A percentile compares a stretch with the other conserved stretches of the same genome.
Conservation (phyloP, 202 grass and related monocot genomes). For the Musa balbisiana region DNA sequence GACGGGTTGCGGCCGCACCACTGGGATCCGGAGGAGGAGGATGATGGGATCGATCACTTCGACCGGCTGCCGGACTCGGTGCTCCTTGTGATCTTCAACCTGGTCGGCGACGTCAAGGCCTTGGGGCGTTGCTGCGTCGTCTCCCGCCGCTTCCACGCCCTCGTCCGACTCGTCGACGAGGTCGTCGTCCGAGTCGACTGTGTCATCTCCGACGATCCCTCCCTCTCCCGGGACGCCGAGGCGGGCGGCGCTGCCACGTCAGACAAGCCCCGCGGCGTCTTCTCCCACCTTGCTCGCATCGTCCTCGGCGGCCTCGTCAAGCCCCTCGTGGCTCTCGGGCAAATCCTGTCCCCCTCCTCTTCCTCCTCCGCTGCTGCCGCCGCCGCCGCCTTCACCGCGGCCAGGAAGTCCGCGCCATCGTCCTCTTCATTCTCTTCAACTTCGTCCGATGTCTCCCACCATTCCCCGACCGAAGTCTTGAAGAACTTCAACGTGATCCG, state of each 20-base stretch:
- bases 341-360: neutral
- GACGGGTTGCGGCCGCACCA: neutral
- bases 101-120: slow-evolving; percentile 5
- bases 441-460: slow-evolving; percentile 56
- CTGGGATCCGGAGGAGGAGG: neutral
- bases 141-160: slow-evolving; percentile 13
- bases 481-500: slow-evolving; percentile 68
- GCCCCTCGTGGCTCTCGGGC: slow-evolving; percentile 1
- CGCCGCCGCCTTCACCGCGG: slow-evolving; percentile 5
- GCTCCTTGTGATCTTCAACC: slow-evolving; percentile 6
- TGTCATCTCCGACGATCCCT: slow-evolving; percentile 15
- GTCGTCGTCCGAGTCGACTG: slow-evolving; percentile 14
- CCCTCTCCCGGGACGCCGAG: neutral
- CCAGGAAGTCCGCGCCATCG: neutral
- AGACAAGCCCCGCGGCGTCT: slow-evolving; percentile 1
- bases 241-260: neutral
- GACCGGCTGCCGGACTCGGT: slow-evolving; percentile 4
- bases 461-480: slow-evolving; percentile 81
- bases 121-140: slow-evolving; percentile 7
- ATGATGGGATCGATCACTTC: slow-evolving; percentile 5
- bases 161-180: slow-evolving; percentile 6
- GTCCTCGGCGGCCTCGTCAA: slow-evolving; percentile 1
- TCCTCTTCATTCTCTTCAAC: neutral
- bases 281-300: slow-evolving; percentile 8
- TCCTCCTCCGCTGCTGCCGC: slow-evolving; percentile 12